Evolutionary conservation across 2,329 filamentous ascomycete genomes (phyloP), one percentile per base, ranked within the genome.

Genomic region (Setomelanomma holmii): DNA sequence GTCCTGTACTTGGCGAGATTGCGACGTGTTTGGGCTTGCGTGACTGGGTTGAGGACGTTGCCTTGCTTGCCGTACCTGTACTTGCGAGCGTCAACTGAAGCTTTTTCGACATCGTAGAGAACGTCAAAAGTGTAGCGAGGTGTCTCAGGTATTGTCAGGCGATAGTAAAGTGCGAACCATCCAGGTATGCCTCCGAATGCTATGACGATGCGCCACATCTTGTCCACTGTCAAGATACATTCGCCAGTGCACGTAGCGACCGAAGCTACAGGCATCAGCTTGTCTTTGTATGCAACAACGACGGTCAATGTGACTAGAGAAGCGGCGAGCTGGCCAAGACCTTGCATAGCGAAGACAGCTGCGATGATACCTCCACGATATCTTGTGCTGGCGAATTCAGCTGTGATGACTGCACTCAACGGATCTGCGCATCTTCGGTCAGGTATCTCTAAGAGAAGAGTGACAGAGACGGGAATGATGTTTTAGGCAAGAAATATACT

Each of bases 351-450:
- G 67, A 95, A 95, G 47, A 95, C 90, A 14, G 89, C 82, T 27
- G 86, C 89, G 87, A 96, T 93, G 88, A 95, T 95, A 59, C 89
- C 89, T 61, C 90, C 90, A 74, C 90, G 81, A 86, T 89, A 93
- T 75, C 89, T 91, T 46, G 90, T 93, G 4, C 89, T 93, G 10
- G 90, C 89, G 67, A 95, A 95, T 79, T 95, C 90, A 4, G 90
- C 91, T 5, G 90, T 93, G 66, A 95, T 95, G 60, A 93, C 89
- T 19, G 88, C 89, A 41, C 87, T 91, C 7, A 96, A 80, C 5
- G 91, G 90, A 69, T 93, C 59, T 62, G 21, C 21, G 10, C 6
- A 22, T 11, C 39, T 1, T 47, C 58, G n/a, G n/a, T n/a, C n/a
- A n/a, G n/a, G n/a, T n/a, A n/a, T n/a, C n/a, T n/a, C n/a, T n/a